A percentile compares a stretch with the other conserved stretches of the same genome.
phyloP scores from a whole-genome alignment of 1,284 basidiomycete genomes.

The Meira nashicola region DNA sequence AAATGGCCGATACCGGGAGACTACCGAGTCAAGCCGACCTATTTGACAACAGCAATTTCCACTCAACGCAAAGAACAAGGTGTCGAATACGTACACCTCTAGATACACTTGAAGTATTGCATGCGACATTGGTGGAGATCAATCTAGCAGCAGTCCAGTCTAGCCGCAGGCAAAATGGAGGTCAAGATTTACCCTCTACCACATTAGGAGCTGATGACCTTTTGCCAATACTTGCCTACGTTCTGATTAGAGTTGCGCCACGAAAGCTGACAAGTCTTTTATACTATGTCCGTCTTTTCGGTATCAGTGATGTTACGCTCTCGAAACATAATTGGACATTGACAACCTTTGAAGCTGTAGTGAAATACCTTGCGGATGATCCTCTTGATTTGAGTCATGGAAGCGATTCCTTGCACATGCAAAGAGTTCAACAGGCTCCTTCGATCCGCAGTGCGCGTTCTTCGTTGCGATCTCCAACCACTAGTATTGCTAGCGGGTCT shows the following conservation, averaged over 20 bases:
- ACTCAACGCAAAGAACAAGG: background rate
- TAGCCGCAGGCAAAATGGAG: slow-evolving; percentile 9
- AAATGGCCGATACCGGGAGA: slow-evolving; percentile 10
- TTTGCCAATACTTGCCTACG: slow-evolving; percentile 23
- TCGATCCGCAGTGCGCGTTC: background rate
- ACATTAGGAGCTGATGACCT: slow-evolving; percentile 23
- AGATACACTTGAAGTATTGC: slow-evolving; percentile 21
- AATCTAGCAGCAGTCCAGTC: slow-evolving; percentile 17
- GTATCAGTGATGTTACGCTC: slow-evolving; percentile 18
- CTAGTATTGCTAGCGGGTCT: background rate
- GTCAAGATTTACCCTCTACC: background rate
- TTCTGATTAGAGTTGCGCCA: slow-evolving; percentile 20
- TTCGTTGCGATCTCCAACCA: background rate
- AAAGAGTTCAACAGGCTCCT: no score
- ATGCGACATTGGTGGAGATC: slow-evolving; percentile 24
- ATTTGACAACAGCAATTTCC: background rate
- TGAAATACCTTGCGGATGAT: slow-evolving; percentile 23
- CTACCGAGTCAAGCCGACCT: background rate
- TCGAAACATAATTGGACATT: slow-evolving; percentile 18
- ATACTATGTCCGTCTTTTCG: slow-evolving; percentile 24
- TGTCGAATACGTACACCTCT: slow-evolving; percentile 19
- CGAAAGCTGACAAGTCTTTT: slow-evolving; percentile 21
- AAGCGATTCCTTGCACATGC: background rate
- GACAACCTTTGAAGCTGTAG: slow-evolving; percentile 23
- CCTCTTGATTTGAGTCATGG: slow-evolving; percentile 20